Conservation (phyloP, 1,284 basidiomycete species). For the Schizophyllum commune region DNA sequence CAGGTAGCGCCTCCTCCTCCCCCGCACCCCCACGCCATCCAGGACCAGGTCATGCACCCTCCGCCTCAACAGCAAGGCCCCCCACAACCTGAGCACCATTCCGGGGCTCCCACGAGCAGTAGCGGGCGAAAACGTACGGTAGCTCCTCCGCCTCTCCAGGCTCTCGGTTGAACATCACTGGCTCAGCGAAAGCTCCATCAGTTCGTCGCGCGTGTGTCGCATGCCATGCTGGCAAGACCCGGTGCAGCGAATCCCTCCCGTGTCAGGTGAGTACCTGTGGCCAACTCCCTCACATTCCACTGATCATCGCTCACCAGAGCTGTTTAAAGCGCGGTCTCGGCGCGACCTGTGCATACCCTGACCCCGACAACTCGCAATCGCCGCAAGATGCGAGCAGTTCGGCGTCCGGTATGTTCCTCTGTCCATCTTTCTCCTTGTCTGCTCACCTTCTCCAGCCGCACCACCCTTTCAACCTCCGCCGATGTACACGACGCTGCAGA, state of each 20-base stretch:
- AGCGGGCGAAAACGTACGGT: constrained; percentile 38
- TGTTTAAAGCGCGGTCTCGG: constrained; percentile 72
- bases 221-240: constrained; percentile 74
- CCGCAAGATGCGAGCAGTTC: constrained; percentile 30
- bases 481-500: constrained; percentile 33
- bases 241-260: constrained; percentile 70
- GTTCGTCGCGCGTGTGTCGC: constrained; percentile 69
- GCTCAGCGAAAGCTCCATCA: constrained; percentile 63
- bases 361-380: constrained; percentile 52
- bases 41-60: too few relatives aligned
- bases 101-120: constrained; percentile 21
- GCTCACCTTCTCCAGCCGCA: constrained; percentile 16
- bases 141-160: constrained; percentile 15
- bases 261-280: constrained; percentile 59
- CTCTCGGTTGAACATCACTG: constrained; percentile 5
- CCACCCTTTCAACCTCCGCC: constrained; percentile 16
- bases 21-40: background rate
- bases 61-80: constrained; percentile 19
- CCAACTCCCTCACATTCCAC: constrained; percentile 6
- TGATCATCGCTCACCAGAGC: constrained; percentile 35
- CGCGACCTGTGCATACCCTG: constrained; percentile 62
- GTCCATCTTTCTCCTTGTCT: constrained; percentile 16
- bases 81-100: constrained; percentile 20
- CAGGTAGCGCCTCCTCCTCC: background rate
- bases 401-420: constrained; percentile 5